These are phyloP conservation scores for Lyophyllum semitale DNA, from an alignment of 768 basidiomycete genomes.

Conservation along the genomic window DNA sequence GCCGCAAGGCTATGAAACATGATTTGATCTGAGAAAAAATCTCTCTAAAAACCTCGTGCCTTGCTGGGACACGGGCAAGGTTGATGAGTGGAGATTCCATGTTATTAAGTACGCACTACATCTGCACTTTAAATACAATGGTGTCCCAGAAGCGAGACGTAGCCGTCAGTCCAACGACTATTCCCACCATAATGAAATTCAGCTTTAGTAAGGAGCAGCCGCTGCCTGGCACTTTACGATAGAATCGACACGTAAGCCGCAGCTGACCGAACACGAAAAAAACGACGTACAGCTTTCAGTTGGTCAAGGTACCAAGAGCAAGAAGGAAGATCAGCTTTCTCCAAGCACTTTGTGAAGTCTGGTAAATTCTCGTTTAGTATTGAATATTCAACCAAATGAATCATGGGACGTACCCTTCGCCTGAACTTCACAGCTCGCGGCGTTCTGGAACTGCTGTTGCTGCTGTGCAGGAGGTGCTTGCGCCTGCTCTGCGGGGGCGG, in stretches of 20 bases:
- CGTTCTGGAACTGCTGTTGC: slow-evolving; percentile 43
- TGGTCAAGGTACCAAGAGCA: slow-evolving; percentile 90
- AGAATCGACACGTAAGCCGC: slow-evolving; percentile 12
- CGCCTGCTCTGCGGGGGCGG: slow-evolving; percentile 47
- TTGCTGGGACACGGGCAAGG: background rate
- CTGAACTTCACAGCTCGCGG: slow-evolving; percentile 69
- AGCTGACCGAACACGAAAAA: background rate
- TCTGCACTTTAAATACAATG: slow-evolving; percentile 4
- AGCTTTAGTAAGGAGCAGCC: slow-evolving; percentile 53
- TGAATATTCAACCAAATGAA: background rate
- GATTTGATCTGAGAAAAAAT: too few species aligned
- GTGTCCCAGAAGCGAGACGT: background rate
- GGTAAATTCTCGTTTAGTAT: slow-evolving; percentile 3
- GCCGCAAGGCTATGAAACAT: too few species aligned
- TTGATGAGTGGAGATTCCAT: slow-evolving; percentile 7
- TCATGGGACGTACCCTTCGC: slow-evolving; percentile 63
- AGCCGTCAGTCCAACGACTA: background rate
- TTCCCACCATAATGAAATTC: background rate
- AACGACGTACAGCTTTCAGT: slow-evolving; percentile 73
- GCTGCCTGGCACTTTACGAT: slow-evolving; percentile 69
- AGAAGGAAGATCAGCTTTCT: slow-evolving; percentile 75
- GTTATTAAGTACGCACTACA: slow-evolving; percentile 15
- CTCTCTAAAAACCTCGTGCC: background rate
- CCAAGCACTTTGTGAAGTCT: slow-evolving; percentile 87
- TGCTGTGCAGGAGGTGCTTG: slow-evolving; percentile 53